Evolutionary conservation across 345 rosid species (phyloP).

Genomic region (Eucalyptus erythrocorys): DNA sequence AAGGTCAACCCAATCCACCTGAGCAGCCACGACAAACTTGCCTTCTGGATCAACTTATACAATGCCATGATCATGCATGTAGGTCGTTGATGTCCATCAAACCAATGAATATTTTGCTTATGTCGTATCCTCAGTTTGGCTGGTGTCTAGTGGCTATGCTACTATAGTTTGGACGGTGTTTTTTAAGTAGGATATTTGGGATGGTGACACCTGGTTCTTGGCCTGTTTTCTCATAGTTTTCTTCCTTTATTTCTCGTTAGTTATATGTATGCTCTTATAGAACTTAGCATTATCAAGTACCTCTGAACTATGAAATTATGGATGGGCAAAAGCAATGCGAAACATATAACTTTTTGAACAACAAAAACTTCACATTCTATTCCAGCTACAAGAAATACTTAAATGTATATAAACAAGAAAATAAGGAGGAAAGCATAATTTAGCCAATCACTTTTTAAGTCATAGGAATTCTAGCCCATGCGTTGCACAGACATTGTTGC

Average conservation of each 20-base stretch:
- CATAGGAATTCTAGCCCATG: background rate
- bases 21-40: constrained; percentile 73
- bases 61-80: constrained; percentile 98
- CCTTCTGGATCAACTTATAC: constrained; percentile 95
- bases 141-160: background rate
- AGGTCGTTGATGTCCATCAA: background rate
- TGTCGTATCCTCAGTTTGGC: background rate
- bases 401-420: background rate
- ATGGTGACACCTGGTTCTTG: background rate
- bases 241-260: background rate
- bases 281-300: background rate
- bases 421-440: background rate
- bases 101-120: background rate
- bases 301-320: background rate
- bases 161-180: background rate
- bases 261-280: background rate
- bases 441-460: background rate
- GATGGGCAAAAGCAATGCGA: background rate
- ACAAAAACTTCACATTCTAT: background rate
- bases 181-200: background rate
- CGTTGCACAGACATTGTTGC: background rate
- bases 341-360: background rate
- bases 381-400: background rate
- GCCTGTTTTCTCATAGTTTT: background rate
- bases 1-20: constrained; percentile 69